Evolutionary conservation across 2,329 filamentous ascomycete genomes (phyloP), one percentile per base, ranked within the genome.

Genomic region (Proliferodiscus dingleyae): DNA sequence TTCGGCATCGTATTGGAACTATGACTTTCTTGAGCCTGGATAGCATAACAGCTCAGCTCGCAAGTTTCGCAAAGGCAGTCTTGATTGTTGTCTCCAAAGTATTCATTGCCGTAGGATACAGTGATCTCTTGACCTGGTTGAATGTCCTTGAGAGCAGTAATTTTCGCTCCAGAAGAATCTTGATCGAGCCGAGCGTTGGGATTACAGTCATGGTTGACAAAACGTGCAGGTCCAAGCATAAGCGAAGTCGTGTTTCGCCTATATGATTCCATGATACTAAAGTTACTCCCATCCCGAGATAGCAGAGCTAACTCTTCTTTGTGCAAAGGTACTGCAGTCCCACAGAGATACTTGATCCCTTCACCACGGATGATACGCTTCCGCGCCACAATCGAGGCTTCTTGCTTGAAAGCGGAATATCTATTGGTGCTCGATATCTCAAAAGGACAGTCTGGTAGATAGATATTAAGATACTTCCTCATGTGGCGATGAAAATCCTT

Each of bases 181-280:
- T 89, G 87, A 19, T 81, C 85, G 37, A 97, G 76, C 59, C 83
- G 80, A 9, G 89, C 89, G 68, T 96, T 97, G 26, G 91, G 87
- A 55, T 86, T 77, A 68, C 91, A 97, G 65, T 96, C 91, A 68
- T 97, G 91, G 61, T 97, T 97, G 19, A 90, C 89, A 64, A 97
- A 96, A 36, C 91, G 83, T 28, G 91, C 91, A 3, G 90, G 91
- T 0, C 91, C 91, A 64, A 96, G 82, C 63, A 97, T 95, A 34
- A 96, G 72, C 44, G 87, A 94, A 19, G 89, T 85, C 50, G 83
- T 85, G 68, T 94, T 95, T 68, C 85, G 89, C 47, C 91, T 78
- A 51, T 87, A 89, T 52, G 89, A 95, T 62, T 95, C 85, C 28
- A 97, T 89, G 51, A 97, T 89, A 64, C 89, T 95, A 64, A 97